phyloP scores from a whole-genome alignment of 2,329 filamentous ascomycete species.

The Hortaea sp. region DNA sequence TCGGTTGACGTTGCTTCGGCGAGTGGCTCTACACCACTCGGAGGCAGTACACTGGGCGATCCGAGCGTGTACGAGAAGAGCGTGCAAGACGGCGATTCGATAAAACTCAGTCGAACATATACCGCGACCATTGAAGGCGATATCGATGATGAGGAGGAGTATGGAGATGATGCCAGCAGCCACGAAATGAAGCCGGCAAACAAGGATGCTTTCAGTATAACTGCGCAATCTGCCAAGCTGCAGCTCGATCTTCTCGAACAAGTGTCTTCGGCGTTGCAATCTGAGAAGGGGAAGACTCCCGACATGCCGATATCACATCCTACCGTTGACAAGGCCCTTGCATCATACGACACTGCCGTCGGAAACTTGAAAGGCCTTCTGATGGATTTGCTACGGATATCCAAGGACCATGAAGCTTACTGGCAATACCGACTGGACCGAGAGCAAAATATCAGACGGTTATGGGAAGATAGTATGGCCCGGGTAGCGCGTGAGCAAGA shows the following conservation, averaged over 20 bases:
- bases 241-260: slow-evolving; percentile 84
- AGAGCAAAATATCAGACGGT: slow-evolving; percentile 79
- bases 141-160: slow-evolving; percentile 58
- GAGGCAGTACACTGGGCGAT: slow-evolving; percentile 40
- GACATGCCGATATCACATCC: slow-evolving; percentile 64
- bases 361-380: slow-evolving; percentile 76
- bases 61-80: slow-evolving; percentile 51
- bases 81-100: slow-evolving; percentile 43
- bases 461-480: slow-evolving; percentile 99
- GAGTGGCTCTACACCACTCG: slow-evolving; percentile 25
- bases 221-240: slow-evolving; percentile 84
- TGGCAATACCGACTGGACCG: slow-evolving; percentile 94
- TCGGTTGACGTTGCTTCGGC: slow-evolving; percentile 41
- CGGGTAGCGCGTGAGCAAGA: slow-evolving; percentile 93
- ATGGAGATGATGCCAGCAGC: slow-evolving; percentile 69
- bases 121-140: slow-evolving; percentile 47
- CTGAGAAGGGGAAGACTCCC: slow-evolving; percentile 61
- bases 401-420: slow-evolving; percentile 85
- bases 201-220: slow-evolving; percentile 95
- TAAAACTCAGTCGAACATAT: slow-evolving; percentile 36
- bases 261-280: slow-evolving; percentile 71
- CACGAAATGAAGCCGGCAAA: slow-evolving; percentile 61
- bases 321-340: slow-evolving; percentile 63
- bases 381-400: slow-evolving; percentile 81
- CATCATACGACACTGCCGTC: slow-evolving; percentile 82